Conservation (phyloP, 2,329 filamentous ascomycete genomes). For the Venturia effusa region DNA sequence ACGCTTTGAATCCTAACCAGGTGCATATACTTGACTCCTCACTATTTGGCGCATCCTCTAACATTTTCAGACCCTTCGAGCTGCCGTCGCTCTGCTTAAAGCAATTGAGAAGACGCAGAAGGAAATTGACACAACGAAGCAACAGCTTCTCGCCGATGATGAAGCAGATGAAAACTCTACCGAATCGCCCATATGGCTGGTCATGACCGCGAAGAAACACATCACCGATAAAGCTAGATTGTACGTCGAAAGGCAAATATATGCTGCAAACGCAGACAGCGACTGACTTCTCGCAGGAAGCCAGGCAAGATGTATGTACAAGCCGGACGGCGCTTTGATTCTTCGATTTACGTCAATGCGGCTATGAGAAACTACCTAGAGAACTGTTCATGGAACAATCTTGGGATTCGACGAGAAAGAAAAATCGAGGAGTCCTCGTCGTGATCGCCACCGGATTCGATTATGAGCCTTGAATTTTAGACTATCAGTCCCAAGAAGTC, state of each 20-base stretch:
- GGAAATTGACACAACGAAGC: slow-evolving; percentile 38
- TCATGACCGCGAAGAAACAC: slow-evolving; percentile 55
- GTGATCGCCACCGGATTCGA: background rate
- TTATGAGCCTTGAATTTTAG: background rate
- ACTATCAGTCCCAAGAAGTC: background rate
- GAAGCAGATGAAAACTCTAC: slow-evolving; percentile 34
- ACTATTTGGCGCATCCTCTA: background rate
- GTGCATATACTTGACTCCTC: background rate
- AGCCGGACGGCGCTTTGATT: background rate
- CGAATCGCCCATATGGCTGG: slow-evolving; percentile 47
- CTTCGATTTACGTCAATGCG: background rate
- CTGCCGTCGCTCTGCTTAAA: slow-evolving; percentile 47
- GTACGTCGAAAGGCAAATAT: slow-evolving; percentile 19
- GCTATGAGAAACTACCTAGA: background rate
- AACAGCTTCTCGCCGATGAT: slow-evolving; percentile 41
- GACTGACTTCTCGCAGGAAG: slow-evolving; percentile 2
- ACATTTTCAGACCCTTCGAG: slow-evolving; percentile 40
- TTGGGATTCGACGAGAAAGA: background rate
- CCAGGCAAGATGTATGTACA: slow-evolving; percentile 11
- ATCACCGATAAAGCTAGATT: slow-evolving; percentile 67
- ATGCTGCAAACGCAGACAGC: background rate
- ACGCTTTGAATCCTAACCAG: slow-evolving; percentile 31
- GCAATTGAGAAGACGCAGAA: slow-evolving; percentile 42
- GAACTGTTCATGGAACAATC: background rate
- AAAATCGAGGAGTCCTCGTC: background rate